phyloP scores from a whole-genome alignment of 441 rosid genomes.

The Brassica hybrid region DNA sequence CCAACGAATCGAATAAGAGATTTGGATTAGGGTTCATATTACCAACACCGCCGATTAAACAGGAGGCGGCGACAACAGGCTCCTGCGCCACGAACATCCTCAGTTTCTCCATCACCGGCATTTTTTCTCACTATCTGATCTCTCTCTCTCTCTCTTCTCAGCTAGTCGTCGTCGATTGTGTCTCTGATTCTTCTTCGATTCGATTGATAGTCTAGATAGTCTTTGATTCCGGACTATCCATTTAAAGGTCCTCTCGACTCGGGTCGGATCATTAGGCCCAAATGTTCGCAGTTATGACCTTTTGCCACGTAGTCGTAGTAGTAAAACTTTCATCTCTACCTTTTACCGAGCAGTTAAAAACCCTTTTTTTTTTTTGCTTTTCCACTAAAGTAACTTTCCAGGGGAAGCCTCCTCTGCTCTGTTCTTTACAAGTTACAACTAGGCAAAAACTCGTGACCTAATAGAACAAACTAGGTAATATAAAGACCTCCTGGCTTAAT shows the following conservation, averaged over 20 bases:
- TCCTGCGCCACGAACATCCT: conserved; percentile 87
- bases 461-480: neutral
- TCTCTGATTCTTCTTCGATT: conserved; percentile 1
- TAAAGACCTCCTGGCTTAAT: too few species aligned
- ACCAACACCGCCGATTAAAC: conserved; percentile 88
- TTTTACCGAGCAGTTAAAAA: neutral
- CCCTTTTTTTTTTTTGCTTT: neutral
- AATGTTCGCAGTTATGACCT: neutral
- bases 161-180: conserved; percentile 15
- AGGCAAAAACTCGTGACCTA: neutral
- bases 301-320: neutral
- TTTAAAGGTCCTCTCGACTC: neutral
- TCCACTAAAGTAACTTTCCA: neutral
- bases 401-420: conserved; percentile 37
- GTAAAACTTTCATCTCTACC: neutral
- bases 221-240: conserved; percentile 2
- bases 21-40: conserved; percentile 22
- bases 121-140: conserved; percentile 40
- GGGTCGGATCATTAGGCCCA: conserved; percentile 1
- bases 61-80: conserved; percentile 89
- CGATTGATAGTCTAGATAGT: conserved; percentile 4
- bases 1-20: neutral
- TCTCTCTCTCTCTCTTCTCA: conserved; percentile 2
- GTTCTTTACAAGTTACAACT: neutral
- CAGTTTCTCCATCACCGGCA: conserved; percentile 83